Conservation (phyloP, 2,329 filamentous ascomycete species). For the Sporothrix protearum region DNA sequence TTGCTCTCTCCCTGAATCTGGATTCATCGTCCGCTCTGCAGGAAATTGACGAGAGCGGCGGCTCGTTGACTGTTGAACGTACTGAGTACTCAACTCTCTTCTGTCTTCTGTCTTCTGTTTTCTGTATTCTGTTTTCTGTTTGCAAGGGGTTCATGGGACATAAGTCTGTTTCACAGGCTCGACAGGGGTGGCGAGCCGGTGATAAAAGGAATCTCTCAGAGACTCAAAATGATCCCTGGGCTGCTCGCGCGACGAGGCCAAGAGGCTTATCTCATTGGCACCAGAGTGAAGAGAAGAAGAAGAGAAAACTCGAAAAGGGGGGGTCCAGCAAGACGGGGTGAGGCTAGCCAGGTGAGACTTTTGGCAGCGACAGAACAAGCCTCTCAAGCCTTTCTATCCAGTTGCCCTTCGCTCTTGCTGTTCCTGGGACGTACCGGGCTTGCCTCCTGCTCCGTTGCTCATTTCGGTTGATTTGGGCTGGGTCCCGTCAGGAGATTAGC, state of each 20-base stretch:
- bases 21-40: not conserved
- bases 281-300: not conserved
- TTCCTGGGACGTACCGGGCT: not conserved
- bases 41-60: not conserved
- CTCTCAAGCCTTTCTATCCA: not conserved
- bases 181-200: constrained; percentile 3
- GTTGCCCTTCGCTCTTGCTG: not conserved
- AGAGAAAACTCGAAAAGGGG: not conserved
- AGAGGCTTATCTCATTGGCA: constrained; percentile 13
- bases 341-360: not conserved
- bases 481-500: constrained; percentile 27
- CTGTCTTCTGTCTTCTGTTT: not conserved
- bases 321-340: not conserved
- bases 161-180: constrained; percentile 4
- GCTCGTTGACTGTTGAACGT: not conserved
- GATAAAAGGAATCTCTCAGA: not conserved
- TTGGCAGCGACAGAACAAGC: not conserved
- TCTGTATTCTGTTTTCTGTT: no score
- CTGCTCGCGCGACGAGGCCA: constrained; percentile 10
- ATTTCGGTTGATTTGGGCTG: constrained; percentile 27
- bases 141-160: not conserved
- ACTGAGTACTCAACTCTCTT: no score
- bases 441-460: constrained; percentile 22
- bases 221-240: not conserved
- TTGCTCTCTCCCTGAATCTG: constrained; percentile 6